phyloP scores from a whole-genome alignment of 495 filamentous ascomycete species.

The Parmelia sp. region DNA sequence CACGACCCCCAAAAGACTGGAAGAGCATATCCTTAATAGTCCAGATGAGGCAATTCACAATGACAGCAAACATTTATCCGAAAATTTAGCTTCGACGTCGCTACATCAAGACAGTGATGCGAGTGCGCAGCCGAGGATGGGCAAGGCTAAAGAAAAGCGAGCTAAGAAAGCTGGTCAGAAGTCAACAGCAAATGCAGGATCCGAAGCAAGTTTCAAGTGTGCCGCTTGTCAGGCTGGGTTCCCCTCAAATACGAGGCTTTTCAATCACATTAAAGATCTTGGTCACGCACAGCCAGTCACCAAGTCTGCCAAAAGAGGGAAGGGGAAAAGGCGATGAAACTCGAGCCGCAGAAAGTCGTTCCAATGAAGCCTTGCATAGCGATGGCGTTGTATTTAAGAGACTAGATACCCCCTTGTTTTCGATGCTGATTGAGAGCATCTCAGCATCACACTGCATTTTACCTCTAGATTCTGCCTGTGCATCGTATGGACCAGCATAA shows the following conservation, averaged over 20 bases:
- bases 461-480: not conserved
- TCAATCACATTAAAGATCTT: constrained; percentile 63
- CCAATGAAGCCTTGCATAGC: constrained; percentile 9
- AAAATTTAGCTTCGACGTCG: constrained; percentile 26
- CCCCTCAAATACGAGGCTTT: constrained; percentile 61
- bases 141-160: constrained; percentile 84
- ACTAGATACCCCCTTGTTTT: constrained; percentile 1
- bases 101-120: constrained; percentile 24
- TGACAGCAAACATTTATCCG: constrained; percentile 18
- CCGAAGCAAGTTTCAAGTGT: constrained; percentile 43
- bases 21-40: constrained; percentile 28
- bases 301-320: constrained; percentile 25
- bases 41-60: not conserved
- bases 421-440: not conserved
- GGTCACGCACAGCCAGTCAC: constrained; percentile 50
- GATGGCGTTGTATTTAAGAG: constrained; percentile 1
- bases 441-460: not conserved
- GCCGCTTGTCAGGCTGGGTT: constrained; percentile 55
- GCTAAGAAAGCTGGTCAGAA: constrained; percentile 70
- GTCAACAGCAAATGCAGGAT: constrained; percentile 29
- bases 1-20: constrained; percentile 39
- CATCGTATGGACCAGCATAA: not conserved
- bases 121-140: constrained; percentile 48
- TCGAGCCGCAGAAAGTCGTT: not conserved
- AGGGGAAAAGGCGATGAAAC: constrained; percentile 33